These are phyloP conservation scores for Debaryomyces fabryi DNA, from an alignment of 1,139 yeast genomes.

Conservation along the genomic window DNA sequence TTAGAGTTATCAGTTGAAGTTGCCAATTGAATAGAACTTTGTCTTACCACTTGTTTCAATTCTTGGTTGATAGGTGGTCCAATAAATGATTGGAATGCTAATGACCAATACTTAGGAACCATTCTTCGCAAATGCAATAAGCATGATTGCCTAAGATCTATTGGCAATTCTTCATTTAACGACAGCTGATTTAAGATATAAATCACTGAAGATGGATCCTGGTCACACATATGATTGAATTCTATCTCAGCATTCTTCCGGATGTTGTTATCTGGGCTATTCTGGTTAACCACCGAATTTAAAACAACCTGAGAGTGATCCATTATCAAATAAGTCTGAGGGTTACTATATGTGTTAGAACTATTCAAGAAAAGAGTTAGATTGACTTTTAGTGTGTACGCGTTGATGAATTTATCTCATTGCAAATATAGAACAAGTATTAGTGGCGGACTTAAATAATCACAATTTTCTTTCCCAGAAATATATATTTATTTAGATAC, in stretches of 20 bases:
- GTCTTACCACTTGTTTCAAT: slow-evolving; percentile 53
- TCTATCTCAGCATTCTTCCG: slow-evolving; percentile 40
- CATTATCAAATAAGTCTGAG: slow-evolving; percentile 2
- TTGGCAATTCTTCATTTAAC: slow-evolving; percentile 22
- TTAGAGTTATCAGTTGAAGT: slow-evolving; percentile 57
- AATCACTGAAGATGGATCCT: slow-evolving; percentile 37
- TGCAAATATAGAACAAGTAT: background rate
- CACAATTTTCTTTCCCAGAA: background rate
- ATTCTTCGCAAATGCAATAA: slow-evolving; percentile 68
- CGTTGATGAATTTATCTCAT: slow-evolving; percentile 2
- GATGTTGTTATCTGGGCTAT: slow-evolving; percentile 38
- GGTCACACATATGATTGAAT: slow-evolving; percentile 29
- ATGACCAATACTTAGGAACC: slow-evolving; percentile 80
- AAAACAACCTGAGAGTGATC: slow-evolving; percentile 6
- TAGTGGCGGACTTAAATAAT: slow-evolving; percentile 4
- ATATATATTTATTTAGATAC: background rate
- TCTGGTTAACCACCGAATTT: slow-evolving; percentile 34
- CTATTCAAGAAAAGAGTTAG: background rate
- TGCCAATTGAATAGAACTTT: slow-evolving; percentile 54
- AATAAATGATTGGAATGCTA: slow-evolving; percentile 74
- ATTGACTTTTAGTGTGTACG: slow-evolving; percentile 1
- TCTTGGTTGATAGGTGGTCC: slow-evolving; percentile 67
- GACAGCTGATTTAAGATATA: slow-evolving; percentile 33
- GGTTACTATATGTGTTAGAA: background rate
- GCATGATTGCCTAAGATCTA: slow-evolving; percentile 61